Percentiles rank a stretch among this genome's conserved stretches.
Evolutionary conservation across 2,329 filamentous ascomycete genomes (phyloP).

Genomic region (Apiospora saccharicola): DNA sequence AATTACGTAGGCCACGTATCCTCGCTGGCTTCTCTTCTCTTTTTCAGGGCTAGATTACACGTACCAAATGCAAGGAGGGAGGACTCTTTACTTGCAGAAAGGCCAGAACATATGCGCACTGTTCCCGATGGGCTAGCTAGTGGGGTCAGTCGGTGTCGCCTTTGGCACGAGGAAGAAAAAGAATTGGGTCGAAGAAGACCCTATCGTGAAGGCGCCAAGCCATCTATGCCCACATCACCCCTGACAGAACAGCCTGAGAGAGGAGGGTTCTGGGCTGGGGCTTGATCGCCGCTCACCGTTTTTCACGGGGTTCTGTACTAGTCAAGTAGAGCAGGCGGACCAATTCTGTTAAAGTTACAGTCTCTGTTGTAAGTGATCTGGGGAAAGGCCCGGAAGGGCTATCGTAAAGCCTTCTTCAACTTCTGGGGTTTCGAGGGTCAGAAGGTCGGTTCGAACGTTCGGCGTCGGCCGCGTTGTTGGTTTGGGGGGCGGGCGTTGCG

Average conservation of each 20-base stretch:
- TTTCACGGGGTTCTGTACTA: slow-evolving; percentile 12
- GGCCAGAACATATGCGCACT: slow-evolving; percentile 23
- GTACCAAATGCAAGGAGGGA: background rate
- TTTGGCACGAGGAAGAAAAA: slow-evolving; percentile 22
- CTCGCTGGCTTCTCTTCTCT: background rate
- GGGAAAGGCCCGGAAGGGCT: slow-evolving; percentile 16
- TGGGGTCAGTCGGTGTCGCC: slow-evolving; percentile 27
- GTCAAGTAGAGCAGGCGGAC: background rate
- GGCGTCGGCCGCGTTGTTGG: slow-evolving; percentile 7
- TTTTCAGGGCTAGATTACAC: background rate
- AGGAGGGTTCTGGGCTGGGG: background rate
- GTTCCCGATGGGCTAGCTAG: slow-evolving; percentile 24
- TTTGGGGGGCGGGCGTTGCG: background rate
- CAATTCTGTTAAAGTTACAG: background rate
- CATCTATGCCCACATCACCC: slow-evolving; percentile 7
- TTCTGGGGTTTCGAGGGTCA: background rate
- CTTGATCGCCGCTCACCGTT: background rate
- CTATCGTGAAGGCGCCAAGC: slow-evolving; percentile 22
- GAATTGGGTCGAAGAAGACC: slow-evolving; percentile 11
- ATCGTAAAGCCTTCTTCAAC: background rate
- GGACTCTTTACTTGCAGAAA: background rate
- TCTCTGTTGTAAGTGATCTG: background rate
- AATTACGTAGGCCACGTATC: slow-evolving; percentile 11
- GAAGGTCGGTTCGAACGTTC: background rate
- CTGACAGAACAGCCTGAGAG: background rate